Percentiles rank a stretch among this genome's conserved stretches.
Conservation (phyloP, 768 basidiomycete species). For the Mycena albidolilacea region DNA sequence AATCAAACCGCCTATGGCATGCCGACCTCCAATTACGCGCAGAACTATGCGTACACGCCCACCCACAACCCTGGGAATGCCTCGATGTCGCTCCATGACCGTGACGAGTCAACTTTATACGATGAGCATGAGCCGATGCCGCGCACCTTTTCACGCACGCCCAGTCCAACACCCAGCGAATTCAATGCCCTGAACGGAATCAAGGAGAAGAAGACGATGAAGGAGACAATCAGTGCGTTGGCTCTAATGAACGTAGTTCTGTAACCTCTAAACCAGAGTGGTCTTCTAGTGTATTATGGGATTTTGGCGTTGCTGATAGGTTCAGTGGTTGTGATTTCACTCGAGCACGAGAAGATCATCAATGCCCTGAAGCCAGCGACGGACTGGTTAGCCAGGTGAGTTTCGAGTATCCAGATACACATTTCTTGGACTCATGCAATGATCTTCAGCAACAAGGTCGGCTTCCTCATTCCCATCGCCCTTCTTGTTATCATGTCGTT, state of each 20-base stretch:
- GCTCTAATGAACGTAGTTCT: neutral
- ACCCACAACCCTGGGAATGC: neutral
- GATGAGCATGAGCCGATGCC: neutral
- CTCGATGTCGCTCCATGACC: neutral
- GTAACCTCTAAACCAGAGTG: neutral
- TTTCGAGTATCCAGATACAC: neutral
- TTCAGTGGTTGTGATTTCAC: neutral
- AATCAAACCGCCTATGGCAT: neutral
- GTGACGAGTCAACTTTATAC: conserved; percentile 1
- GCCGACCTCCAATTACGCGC: neutral
- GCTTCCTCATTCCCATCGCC: neutral
- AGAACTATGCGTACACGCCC: conserved; percentile 1
- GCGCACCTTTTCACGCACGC: conserved; percentile 19
- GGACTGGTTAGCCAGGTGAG: conserved; percentile 7
- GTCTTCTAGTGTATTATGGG: neutral
- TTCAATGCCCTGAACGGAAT: conserved; percentile 8
- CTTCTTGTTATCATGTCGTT: neutral
- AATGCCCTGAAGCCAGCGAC: neutral
- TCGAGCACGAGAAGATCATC: conserved; percentile 11
- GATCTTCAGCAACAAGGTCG: neutral
- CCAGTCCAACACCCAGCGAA: conserved; percentile 24
- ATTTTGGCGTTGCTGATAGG: neutral
- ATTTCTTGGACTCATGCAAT: neutral
- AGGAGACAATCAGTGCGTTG: neutral
- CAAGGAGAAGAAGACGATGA: conserved; percentile 10